phyloP scores from a whole-genome alignment of 1,139 yeast genomes.

The Debaryomycetaceae sp. region DNA sequence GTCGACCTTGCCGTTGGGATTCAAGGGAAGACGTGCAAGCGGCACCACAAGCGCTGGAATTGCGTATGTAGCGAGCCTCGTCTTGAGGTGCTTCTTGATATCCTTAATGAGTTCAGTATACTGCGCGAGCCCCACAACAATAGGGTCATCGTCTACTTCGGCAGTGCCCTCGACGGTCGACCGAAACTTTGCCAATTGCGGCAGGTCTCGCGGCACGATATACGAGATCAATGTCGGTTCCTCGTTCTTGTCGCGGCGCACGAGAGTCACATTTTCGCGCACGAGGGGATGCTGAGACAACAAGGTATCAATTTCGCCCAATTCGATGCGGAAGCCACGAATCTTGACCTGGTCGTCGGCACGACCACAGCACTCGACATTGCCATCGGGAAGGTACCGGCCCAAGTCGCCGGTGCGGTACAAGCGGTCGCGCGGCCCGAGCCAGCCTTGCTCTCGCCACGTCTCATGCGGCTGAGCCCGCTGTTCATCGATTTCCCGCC shows the following conservation, averaged over 20 bases:
- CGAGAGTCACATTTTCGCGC: conserved; percentile 85
- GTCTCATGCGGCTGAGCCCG: conserved; percentile 31
- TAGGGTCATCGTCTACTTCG: conserved; percentile 41
- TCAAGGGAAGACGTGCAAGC: conserved; percentile 72
- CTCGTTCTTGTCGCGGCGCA: conserved; percentile 85
- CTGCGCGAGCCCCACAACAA: conserved; percentile 68
- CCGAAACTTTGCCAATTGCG: conserved; percentile 44
- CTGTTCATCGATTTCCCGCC: conserved; percentile 46
- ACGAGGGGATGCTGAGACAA: conserved; percentile 86
- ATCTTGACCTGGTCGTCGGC: conserved; percentile 99
- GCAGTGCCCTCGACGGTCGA: conserved; percentile 18
- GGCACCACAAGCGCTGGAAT: conserved; percentile 90
- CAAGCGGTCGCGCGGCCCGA: conserved; percentile 89
- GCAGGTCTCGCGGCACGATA: conserved; percentile 70
- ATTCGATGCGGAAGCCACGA: conserved; percentile 95
- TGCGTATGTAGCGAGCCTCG: conserved; percentile 85
- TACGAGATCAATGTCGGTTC: conserved; percentile 88
- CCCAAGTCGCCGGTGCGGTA: conserved; percentile 98
- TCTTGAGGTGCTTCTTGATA: conserved; percentile 70
- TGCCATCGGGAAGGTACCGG: conserved; percentile 91
- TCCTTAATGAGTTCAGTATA: conserved; percentile 73
- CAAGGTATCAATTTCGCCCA: conserved; percentile 97
- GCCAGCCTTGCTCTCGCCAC: conserved; percentile 77
- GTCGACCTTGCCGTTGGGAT: conserved; percentile 97
- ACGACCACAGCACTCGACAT: conserved; percentile 96